Conservation (phyloP, 2,329 filamentous ascomycete species). For the Cercospora brassicicola region DNA sequence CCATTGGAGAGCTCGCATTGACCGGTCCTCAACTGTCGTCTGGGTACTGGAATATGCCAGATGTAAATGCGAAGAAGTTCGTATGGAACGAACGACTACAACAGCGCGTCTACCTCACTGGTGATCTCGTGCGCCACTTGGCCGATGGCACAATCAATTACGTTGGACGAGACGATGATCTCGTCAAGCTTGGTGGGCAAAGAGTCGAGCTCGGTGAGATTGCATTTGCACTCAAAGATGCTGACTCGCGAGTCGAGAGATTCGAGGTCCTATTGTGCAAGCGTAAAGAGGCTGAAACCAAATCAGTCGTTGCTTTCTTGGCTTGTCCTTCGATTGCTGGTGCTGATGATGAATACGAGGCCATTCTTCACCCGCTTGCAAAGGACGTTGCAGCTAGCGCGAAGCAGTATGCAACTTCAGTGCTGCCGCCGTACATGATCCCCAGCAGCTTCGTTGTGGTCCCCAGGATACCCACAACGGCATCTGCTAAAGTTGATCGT, state of each 20-base stretch:
- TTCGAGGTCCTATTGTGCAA: conserved; percentile 19
- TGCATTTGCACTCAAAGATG: conserved; percentile 41
- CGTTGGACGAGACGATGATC: conserved; percentile 68
- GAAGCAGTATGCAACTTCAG: conserved; percentile 11
- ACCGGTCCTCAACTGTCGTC: conserved; percentile 37
- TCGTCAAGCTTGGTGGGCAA: conserved; percentile 76
- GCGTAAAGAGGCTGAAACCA: conserved; percentile 10
- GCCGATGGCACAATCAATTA: conserved; percentile 46
- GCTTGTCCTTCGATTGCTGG: conserved; percentile 16
- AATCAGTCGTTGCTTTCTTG: conserved; percentile 20
- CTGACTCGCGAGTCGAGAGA: conserved; percentile 16
- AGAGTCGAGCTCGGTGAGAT: conserved; percentile 75
- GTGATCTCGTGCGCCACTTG: conserved; percentile 42
- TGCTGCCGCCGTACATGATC: conserved; percentile 19
- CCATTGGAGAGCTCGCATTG: conserved; percentile 37
- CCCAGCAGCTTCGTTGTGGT: conserved; percentile 20
- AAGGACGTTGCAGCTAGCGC: conserved; percentile 10
- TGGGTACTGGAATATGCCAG: conserved; percentile 37
- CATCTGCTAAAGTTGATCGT: conserved; percentile 20
- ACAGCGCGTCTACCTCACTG: conserved; percentile 25
- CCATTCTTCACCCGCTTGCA: not conserved
- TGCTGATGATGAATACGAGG: not conserved
- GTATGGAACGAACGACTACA: conserved; percentile 54
- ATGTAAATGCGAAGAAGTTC: conserved; percentile 37
- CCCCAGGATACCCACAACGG: conserved; percentile 14